Evolutionary conservation across 73 alveolate genomes (phyloP).

Genomic region (Tetrahymena borealis): DNA sequence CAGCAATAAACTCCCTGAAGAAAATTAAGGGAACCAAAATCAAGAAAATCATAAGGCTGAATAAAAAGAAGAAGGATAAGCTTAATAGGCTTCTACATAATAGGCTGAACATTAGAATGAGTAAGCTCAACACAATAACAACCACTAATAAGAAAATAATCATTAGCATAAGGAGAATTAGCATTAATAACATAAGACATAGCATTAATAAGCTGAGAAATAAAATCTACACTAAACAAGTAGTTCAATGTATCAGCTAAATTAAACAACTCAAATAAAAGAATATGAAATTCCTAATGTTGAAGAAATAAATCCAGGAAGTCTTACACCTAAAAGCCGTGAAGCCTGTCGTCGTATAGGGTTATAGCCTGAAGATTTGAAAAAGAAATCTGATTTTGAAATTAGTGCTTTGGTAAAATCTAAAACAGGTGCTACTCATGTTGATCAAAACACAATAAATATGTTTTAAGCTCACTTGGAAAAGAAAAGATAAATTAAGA

Average conservation of each 20-base stretch:
- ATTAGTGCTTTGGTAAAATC: not conserved
- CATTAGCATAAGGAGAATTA: not conserved
- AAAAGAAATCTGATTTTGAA: not conserved
- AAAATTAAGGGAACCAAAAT: not conserved
- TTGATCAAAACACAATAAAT: not conserved
- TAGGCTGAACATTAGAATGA: not conserved
- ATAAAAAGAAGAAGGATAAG: not conserved
- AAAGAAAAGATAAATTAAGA: not conserved
- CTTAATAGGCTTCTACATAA: not conserved
- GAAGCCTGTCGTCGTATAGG: constrained; percentile 2
- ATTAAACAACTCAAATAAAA: not conserved
- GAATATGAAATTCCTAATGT: not conserved
- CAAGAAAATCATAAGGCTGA: not conserved
- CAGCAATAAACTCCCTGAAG: not conserved
- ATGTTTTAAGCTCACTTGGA: not conserved
- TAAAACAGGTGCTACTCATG: not conserved
- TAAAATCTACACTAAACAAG: not conserved
- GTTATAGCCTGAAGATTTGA: not conserved
- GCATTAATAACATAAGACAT: not conserved
- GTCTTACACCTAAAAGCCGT: not conserved
- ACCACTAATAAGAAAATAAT: not conserved
- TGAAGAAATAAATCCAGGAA: not conserved
- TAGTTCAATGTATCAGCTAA: not conserved
- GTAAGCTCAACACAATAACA: not conserved
- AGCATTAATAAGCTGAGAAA: not conserved